Evolutionary conservation across 495 filamentous ascomycete species (phyloP).

Genomic region (Penicillium pancosmium): DNA sequence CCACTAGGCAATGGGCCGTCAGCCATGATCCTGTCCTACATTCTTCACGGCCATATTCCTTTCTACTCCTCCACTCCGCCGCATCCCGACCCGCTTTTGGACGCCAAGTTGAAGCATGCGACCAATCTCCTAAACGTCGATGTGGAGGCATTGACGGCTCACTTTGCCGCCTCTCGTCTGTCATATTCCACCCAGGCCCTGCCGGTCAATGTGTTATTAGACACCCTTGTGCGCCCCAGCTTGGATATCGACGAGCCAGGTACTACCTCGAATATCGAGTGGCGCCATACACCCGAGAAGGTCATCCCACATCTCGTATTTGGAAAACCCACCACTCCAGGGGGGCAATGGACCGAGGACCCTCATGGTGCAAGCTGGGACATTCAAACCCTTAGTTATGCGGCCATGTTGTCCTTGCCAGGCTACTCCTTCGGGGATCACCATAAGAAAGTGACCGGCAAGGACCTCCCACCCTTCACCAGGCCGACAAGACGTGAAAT

Average conservation of each 20-base stretch:
- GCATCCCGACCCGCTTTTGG: conserved; percentile 64
- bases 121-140: conserved; percentile 52
- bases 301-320: conserved; percentile 62
- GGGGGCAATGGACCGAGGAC: conserved; percentile 68
- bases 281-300: conserved; percentile 54
- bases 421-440: conserved; percentile 64
- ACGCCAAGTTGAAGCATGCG: conserved; percentile 52
- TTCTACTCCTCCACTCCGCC: conserved; percentile 55
- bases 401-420: conserved; percentile 66
- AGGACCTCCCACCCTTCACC: conserved; percentile 53
- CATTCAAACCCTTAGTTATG: conserved; percentile 64
- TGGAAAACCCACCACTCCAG: conserved; percentile 54
- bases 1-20: conserved; percentile 63
- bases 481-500: conserved; percentile 62
- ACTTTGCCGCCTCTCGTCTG: conserved; percentile 62
- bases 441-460: conserved; percentile 42
- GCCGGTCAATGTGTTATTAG: conserved; percentile 65
- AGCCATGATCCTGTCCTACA: conserved; percentile 67
- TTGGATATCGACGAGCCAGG: conserved; percentile 59
- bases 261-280: conserved; percentile 55
- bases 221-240: conserved; percentile 66
- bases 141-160: conserved; percentile 54
- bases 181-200: conserved; percentile 69
- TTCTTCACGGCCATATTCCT: conserved; percentile 67
- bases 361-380: conserved; percentile 57